Evolutionary conservation across 2,329 filamentous ascomycete species (phyloP), one percentile per base, ranked within the genome.

Genomic region (Verticillium alfalfae): DNA sequence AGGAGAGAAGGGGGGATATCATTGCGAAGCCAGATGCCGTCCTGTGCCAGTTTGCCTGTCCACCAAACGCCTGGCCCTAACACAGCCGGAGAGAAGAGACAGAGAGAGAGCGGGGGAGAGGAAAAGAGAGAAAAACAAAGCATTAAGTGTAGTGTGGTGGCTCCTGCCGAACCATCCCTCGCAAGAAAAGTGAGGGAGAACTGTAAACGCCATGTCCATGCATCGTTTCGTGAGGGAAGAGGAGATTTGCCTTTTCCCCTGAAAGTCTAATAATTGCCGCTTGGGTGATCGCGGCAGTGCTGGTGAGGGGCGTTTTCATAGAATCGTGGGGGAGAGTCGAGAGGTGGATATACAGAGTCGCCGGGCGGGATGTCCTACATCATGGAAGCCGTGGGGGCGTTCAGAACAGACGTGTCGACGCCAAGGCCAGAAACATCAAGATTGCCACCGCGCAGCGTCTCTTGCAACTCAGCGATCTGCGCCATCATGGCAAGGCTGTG

Each of bases 401-500:
- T 59, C 16, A 59, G 22, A 49, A 71, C 73, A 39, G 76, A 60
- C 15, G 61, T 65, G 39, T 74, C 69, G 34, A 70, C 69, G 52
- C 67, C 64, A 6, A 78, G 66, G 26, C 71, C 71, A 41, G 75
- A 38, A 12, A 54, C 49, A 39, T 62, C 65, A 60, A 61, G 64
- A 36, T 62, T 66, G 39, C 64, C 61, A 15, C 66, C 72, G 10
- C 76, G 71, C 45, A 81, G 68, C 5, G 77, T 72, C 18, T 78
- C 76, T 66, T 81, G 78, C 13, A 83, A 72, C 62, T 80, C 74
- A 1, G 74, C 72, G 31, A 83, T 79, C 66, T 83, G 80, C 52
- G 77, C 73, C 75, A 82, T 78, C 78, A 83, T 80, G 36, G 75
- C 72, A 13, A 77, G 68, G 4, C 75, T 78, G 65, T 81, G 77